Evolutionary conservation across 768 basidiomycete genomes (phyloP), one percentile per base, ranked within the genome.

Genomic region (Gautieria morchelliformis): DNA sequence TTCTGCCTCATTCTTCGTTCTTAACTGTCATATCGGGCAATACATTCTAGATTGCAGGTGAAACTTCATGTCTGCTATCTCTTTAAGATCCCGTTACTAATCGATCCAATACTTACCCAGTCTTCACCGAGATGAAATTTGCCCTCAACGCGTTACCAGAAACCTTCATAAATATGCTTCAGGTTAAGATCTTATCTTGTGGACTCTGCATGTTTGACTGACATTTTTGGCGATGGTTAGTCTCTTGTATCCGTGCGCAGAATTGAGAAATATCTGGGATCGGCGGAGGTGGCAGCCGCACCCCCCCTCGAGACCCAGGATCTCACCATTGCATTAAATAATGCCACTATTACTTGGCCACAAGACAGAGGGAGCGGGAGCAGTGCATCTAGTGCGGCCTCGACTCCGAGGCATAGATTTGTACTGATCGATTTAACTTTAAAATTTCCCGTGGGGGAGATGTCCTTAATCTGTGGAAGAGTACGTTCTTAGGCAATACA

Each of bases 341-440:
- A 87, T 10, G 92, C 90, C 40, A 95, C 90, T 1, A 76, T 92
- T 49, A 90, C 91, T 1, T 97, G 93, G 93, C 89, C 93, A 0
- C 83, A 85, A 63, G 89, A 93, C 60, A 71, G 71, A 45, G 63
- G 68, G n/a, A 75, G 78, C 24, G 60, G 59, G 12, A 77, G 74
- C 57, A 61, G 64, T 1, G 71, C 77, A 4, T 71, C 84, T 2
- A 85, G 85, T 4, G 75, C 73, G 15, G 75, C 82, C 2, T 71
- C 86, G 0, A 93, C 92, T 0, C 93, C 93, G 9, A 56, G 52
- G 20, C 74, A 81, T 60, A 87, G 86, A 63, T 96, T 96, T 67
- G 70, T 87, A 32, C 78, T 96, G 2, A 73, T 86, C n/a, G 89
- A 93, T 65, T 68, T 95, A 56, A 79, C 78, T 17, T 68, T 94